phyloP scores from a whole-genome alignment of 768 basidiomycete genomes.

The Baorangia bicolor region DNA sequence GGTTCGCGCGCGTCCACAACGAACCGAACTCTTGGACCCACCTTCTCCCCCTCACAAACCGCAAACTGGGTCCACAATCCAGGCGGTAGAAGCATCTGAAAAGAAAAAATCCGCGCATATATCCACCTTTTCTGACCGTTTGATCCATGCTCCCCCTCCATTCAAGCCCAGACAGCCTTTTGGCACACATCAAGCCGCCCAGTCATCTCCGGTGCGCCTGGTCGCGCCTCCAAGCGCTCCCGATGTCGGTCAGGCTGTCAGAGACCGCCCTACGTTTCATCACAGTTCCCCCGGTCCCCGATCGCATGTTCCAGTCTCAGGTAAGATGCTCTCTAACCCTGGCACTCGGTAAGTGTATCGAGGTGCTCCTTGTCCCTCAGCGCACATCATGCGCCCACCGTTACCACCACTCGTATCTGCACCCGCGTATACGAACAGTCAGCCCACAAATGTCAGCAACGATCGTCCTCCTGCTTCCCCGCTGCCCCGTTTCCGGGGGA shows the following conservation, averaged over 20 bases:
- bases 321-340: slow-evolving; percentile 10
- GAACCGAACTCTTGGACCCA: background rate
- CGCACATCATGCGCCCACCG: background rate
- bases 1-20: background rate
- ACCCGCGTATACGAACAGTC: background rate
- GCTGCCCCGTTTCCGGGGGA: background rate
- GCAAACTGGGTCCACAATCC: background rate
- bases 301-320: background rate
- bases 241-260: background rate
- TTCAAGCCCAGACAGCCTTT: background rate
- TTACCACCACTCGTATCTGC: background rate
- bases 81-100: background rate
- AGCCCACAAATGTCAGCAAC: background rate
- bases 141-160: background rate
- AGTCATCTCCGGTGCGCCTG: slow-evolving; percentile 7
- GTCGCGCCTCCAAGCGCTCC: background rate
- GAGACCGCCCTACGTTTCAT: background rate
- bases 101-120: slow-evolving; percentile 14
- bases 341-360: slow-evolving; percentile 4
- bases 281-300: slow-evolving; percentile 12
- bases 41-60: background rate
- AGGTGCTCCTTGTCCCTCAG: slow-evolving; percentile 8
- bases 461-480: background rate
- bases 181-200: background rate
- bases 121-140: background rate